Percentiles rank a stretch among this genome's conserved stretches.
These are phyloP conservation scores for Volvox africanus DNA, from an alignment of 139 green algal species.

Conservation along the genomic window DNA sequence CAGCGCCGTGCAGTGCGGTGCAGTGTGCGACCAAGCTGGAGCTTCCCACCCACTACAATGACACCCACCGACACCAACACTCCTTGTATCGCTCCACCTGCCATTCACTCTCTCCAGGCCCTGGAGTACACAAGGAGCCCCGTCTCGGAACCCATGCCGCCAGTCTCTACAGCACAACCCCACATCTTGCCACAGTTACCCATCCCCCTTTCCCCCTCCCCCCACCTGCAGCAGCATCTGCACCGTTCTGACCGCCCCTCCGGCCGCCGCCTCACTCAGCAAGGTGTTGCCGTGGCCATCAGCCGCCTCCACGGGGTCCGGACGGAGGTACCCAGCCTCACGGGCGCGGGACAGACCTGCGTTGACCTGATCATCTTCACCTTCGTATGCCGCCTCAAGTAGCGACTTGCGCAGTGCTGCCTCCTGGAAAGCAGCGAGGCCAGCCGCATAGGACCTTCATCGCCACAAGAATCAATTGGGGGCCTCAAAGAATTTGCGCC, in stretches of 20 bases:
- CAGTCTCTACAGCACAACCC: too few relatives aligned
- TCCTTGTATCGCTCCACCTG: too few relatives aligned
- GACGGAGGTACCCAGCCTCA: not conserved
- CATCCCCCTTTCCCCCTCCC: not conserved
- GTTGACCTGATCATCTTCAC: slow-evolving; percentile 50
- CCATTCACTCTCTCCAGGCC: too few relatives aligned
- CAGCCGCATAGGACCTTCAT: too few relatives aligned
- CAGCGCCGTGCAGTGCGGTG: too few relatives aligned
- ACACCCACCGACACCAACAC: too few relatives aligned
- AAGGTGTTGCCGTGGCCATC: slow-evolving; percentile 71
- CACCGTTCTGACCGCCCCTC: slow-evolving; percentile 34
- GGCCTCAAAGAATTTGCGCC: too few relatives aligned
- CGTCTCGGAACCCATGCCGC: too few relatives aligned
- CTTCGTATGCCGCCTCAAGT: slow-evolving; percentile 71
- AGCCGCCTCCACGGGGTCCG: slow-evolving; percentile 23
- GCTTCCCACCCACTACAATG: too few relatives aligned
- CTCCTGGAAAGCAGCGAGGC: slow-evolving; percentile 39
- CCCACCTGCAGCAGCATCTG: slow-evolving; percentile 47
- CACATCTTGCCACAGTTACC: not conserved
- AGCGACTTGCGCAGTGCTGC: slow-evolving; percentile 55
- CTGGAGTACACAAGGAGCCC: too few relatives aligned
- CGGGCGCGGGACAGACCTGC: not conserved
- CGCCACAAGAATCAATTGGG: too few relatives aligned
- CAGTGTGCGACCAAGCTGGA: too few relatives aligned
- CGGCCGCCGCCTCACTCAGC: slow-evolving; percentile 67